Evolutionary conservation across 2,329 filamentous ascomycete species (phyloP), one percentile per base, ranked within the genome.

Genomic region (Cordyceps cateniannulata): DNA sequence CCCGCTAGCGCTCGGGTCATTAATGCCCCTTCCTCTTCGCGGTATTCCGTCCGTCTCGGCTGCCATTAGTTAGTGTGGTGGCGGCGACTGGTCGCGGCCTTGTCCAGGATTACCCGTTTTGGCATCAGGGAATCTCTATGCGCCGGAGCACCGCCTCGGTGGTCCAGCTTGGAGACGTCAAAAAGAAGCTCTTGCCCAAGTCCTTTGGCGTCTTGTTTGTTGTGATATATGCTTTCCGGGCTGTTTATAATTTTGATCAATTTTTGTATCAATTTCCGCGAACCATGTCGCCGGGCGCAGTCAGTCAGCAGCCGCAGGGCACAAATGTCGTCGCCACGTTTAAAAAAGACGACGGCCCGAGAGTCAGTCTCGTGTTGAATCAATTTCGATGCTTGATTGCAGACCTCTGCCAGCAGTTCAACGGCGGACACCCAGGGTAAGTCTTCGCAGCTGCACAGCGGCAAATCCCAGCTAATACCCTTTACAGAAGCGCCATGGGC

Each of bases 321-420:
- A 42, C 38, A n/a, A 5, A n/a, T 6, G 38, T 42, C 16, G 38
- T 42, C 38, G 38, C 38, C 38, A 42, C 38, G 16, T 42, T 18
- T n/a, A 59, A 60, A 44, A 59, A 61, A 7, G 59, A 61, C 25
- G 62, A 66, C 32, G 51, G 50, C 7, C 55, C 61, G 47, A 70
- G 62, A 32, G 68, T 71, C 57, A 78, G 85, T 53, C 69, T 81
- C 22, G 82, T 86, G 2, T 71, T 89, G 55, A 80, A 79, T 65
- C 82, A 81, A 6, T 87, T 88, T 68, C 77, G 86, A 59, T 74
- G 82, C 54, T 72, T 89, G 32, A 85, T 89, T 62, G 85, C 86
- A 49, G 87, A 90, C 68, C 72, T 90, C 3, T 89, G 85, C 66
- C 80, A 89, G 69, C 86, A 89, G 65, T 90, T 88, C 71, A 83